phyloP scores from a whole-genome alignment of 148 eudicot species.

The Silene uniflora region DNA sequence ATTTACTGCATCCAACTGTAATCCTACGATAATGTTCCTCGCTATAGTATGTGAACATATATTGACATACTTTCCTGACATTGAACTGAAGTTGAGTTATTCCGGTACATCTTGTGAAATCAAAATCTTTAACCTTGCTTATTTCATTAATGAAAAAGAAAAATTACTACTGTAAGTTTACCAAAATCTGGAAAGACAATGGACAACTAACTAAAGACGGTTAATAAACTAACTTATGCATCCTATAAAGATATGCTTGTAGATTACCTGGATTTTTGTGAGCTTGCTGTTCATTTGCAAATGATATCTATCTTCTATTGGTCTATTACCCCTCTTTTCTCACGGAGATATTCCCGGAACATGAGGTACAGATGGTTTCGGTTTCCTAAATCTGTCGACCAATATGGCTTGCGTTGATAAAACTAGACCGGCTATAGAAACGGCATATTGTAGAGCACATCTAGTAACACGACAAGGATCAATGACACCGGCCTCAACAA shows the following conservation, averaged over 20 bases:
- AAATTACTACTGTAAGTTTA: neutral
- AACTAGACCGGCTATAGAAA: slow-evolving; percentile 75
- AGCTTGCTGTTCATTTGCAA: neutral
- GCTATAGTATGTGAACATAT: neutral
- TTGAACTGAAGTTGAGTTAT: neutral
- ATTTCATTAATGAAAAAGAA: neutral
- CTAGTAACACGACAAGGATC: slow-evolving; percentile 84
- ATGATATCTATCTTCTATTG: neutral
- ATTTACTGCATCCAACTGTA: neutral
- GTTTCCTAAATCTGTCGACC: slow-evolving; percentile 59
- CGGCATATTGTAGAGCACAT: slow-evolving; percentile 81
- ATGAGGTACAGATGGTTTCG: slow-evolving; percentile 58
- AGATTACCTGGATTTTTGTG: neutral
- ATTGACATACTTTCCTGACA: neutral
- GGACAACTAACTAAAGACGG: neutral
- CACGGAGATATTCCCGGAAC: slow-evolving; percentile 65
- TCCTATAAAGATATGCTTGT: neutral
- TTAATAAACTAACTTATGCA: neutral
- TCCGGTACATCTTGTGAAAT: neutral
- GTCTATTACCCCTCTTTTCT: neutral
- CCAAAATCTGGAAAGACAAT: slow-evolving; percentile 9
- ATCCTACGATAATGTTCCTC: neutral
- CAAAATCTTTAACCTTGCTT: neutral
- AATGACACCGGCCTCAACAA: slow-evolving; percentile 64
- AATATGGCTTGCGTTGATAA: slow-evolving; percentile 85